phyloP scores from a whole-genome alignment of 176 grass and related monocot species.

The Oryza glaberrima region DNA sequence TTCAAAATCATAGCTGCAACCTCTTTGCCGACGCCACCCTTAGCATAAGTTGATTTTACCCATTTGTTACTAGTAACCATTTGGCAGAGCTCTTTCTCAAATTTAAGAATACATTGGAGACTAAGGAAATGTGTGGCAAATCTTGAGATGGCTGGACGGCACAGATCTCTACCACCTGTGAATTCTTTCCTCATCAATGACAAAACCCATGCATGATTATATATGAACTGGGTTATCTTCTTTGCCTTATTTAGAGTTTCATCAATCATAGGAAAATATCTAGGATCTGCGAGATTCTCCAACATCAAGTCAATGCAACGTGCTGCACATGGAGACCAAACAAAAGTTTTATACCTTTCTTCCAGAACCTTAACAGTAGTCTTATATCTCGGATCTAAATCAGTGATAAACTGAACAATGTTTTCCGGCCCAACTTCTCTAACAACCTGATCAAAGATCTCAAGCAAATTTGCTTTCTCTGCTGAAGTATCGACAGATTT shows the following conservation, averaged over 20 bases:
- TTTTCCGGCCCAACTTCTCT: slow-evolving; percentile 55
- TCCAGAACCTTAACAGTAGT: slow-evolving; percentile 41
- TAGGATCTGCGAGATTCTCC: slow-evolving; percentile 58
- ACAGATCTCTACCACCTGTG: slow-evolving; percentile 64
- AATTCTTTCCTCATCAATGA: slow-evolving; percentile 71
- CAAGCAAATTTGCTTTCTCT: slow-evolving; percentile 47
- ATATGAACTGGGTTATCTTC: slow-evolving; percentile 63
- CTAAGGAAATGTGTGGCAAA: slow-evolving; percentile 62
- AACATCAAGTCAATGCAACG: slow-evolving; percentile 67
- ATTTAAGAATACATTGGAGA: slow-evolving; percentile 60
- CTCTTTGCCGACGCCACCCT: slow-evolving; percentile 49
- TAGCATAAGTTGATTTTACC: slow-evolving; percentile 50
- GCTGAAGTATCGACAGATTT: slow-evolving; percentile 62
- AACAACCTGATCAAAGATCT: slow-evolving; percentile 64
- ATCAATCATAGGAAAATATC: slow-evolving; percentile 58
- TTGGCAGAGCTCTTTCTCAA: slow-evolving; percentile 52
- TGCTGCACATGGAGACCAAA: slow-evolving; percentile 62
- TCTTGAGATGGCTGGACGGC: slow-evolving; percentile 54
- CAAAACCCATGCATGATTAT: slow-evolving; percentile 63
- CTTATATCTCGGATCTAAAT: slow-evolving; percentile 42
- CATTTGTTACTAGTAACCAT: slow-evolving; percentile 60
- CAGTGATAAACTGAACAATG: slow-evolving; percentile 58
- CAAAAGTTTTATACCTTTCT: slow-evolving; percentile 54
- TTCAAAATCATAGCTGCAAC: slow-evolving; percentile 53
- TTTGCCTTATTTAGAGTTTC: slow-evolving; percentile 60